Evolutionary conservation across 108 stramenopile species (phyloP), one percentile per base, ranked within the genome.

Genomic region (Stephanodiscus triporus): DNA sequence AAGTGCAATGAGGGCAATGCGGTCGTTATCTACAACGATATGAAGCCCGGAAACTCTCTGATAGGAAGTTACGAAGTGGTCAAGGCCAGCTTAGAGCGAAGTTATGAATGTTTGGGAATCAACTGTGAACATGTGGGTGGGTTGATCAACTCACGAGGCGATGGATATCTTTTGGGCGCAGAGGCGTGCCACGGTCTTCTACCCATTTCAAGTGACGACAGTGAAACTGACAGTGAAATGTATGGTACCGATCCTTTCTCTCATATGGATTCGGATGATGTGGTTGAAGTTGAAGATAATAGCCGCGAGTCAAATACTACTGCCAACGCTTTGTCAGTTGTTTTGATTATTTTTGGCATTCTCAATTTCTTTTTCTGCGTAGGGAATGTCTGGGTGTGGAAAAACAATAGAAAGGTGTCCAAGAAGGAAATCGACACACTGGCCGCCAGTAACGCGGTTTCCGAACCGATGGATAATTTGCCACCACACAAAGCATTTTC

Each of bases 41-140:
- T 69, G 38, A 20, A 32, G 24, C 61, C 62, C 2, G 68, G 68
- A 13, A 69, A 27, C 60, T 20, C 36, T 14, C 32, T 40, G 23
- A 69, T 42, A 24, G 68, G 60, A 17, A 69, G 68, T 23, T 69
- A 69, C 42, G 68, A 69, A 37, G 68, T 69, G 27, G 53, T 73
- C 65, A 69, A 63, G 62, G 19, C 27, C 32, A 62, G 62, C 9
- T 36, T 69, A 1, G 68, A 69, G 32, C 37, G 60, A 69, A 69
- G 49, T 10, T 62, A 66, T 27, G 65, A 49, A 20, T 69, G 68
- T 17, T 37, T 69, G 61, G 34, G 40, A 16, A 63, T 69, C 60
- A 63, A 38, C 22, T 69, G 68, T 42, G 61, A 69, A 26, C 62
- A 69, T 62, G 61, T 69, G 36, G 68, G 68, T 23, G 68, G 68